These are phyloP conservation scores for Phtheirospermum japonicum DNA, from an alignment of 257 asterid genomes.

Conservation along the genomic window DNA sequence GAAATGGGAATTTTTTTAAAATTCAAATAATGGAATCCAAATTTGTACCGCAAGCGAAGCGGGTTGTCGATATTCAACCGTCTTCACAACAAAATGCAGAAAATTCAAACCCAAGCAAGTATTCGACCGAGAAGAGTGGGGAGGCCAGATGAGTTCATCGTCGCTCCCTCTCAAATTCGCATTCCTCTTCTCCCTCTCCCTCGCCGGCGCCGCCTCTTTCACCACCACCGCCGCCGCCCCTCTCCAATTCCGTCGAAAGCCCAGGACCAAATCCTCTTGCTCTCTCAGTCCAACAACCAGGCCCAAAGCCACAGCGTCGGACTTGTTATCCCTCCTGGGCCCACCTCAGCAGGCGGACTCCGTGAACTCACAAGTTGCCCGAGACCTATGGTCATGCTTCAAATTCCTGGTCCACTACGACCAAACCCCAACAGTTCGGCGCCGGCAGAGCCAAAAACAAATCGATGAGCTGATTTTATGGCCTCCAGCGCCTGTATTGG, in stretches of 20 bases:
- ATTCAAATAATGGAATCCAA: no score
- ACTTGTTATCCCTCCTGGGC: conserved; percentile 73
- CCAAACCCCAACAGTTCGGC: conserved; percentile 23
- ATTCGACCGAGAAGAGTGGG: background rate
- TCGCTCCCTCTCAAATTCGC: conserved; percentile 51
- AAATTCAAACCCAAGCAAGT: no score
- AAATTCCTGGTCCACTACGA: conserved; percentile 65
- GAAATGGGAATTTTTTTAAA: no score
- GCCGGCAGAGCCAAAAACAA: conserved; percentile 20
- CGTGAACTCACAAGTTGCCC: conserved; percentile 55
- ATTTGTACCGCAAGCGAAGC: no score
- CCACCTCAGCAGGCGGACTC: conserved; percentile 58
- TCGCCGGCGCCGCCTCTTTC: conserved; percentile 47
- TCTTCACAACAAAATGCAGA: no score
- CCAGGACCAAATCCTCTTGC: conserved; percentile 3
- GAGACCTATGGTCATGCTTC: conserved; percentile 56
- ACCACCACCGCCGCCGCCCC: conserved; percentile 24
- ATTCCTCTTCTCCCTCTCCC: conserved; percentile 41
- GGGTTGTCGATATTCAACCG: no score
- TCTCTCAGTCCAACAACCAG: conserved; percentile 21
- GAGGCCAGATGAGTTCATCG: conserved; percentile 29
- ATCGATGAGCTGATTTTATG: conserved; percentile 53
- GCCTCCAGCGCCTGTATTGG: conserved; percentile 77
- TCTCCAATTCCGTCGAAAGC: conserved; percentile 25
- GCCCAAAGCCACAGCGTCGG: conserved; percentile 69